Conservation (phyloP, 202 grass and related monocot species). For the Brachypodium distachyon region DNA sequence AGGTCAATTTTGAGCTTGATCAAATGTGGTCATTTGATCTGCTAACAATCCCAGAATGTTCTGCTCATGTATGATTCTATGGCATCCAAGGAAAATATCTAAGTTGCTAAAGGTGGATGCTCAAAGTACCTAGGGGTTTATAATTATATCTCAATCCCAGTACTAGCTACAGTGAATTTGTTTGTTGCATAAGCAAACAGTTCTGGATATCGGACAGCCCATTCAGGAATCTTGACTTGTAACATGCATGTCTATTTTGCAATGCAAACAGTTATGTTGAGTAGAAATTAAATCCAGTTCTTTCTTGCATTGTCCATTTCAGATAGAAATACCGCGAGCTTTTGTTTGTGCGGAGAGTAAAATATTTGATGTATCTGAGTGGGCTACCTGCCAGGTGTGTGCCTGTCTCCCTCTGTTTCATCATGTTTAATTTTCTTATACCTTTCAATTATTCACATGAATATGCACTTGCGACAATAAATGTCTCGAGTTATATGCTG, state of each 20-base stretch:
- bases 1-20: neutral
- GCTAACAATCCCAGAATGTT: neutral
- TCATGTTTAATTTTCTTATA: neutral
- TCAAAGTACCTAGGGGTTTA: neutral
- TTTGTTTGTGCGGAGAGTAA: constrained; percentile 99
- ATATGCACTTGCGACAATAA: neutral
- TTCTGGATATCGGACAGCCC: neutral
- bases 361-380: constrained; percentile 99
- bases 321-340: constrained; percentile 96
- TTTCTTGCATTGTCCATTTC: constrained; percentile 30
- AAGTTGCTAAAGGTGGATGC: neutral
- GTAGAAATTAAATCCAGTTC: constrained; percentile 5
- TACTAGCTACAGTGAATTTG: constrained; percentile 5
- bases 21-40: neutral
- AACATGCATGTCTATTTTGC: neutral
- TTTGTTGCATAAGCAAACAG: neutral
- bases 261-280: neutral
- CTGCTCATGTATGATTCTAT: neutral
- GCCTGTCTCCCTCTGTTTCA: neutral
- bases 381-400: constrained; percentile 96
- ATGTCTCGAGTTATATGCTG: neutral
- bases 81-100: neutral
- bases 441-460: neutral
- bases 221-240: constrained; percentile 4
- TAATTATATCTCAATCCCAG: neutral